Percentiles rank a stretch among this genome's conserved stretches.
Evolutionary conservation across 768 basidiomycete species (phyloP).

Genomic region (Pulveroboletus sp.): DNA sequence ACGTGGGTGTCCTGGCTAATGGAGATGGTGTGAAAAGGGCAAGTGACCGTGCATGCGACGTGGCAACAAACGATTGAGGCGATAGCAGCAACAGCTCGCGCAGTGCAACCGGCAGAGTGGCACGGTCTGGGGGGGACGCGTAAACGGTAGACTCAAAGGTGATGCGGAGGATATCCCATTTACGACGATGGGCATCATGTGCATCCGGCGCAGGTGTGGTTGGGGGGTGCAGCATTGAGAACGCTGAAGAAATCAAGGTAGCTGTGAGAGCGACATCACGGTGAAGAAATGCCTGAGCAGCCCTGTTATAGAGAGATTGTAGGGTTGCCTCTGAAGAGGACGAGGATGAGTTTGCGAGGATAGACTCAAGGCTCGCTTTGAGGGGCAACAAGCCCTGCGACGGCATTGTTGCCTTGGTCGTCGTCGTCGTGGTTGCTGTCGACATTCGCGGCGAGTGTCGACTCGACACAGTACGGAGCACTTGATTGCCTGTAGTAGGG

Average conservation of each 20-base stretch:
- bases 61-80: slow-evolving; percentile 51
- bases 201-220: slow-evolving; percentile 31
- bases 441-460: slow-evolving; percentile 34
- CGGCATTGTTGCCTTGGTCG: slow-evolving; percentile 21
- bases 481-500: slow-evolving; percentile 19
- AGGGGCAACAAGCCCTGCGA: slow-evolving; percentile 30
- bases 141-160: slow-evolving; percentile 77
- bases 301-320: slow-evolving; percentile 69
- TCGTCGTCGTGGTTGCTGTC: slow-evolving; percentile 45
- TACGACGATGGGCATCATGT: slow-evolving; percentile 53
- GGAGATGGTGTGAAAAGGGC: slow-evolving; percentile 58
- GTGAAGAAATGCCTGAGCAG: slow-evolving; percentile 73
- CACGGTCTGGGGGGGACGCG: slow-evolving; percentile 42
- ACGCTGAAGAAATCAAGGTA: slow-evolving; percentile 63
- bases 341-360: slow-evolving; percentile 7
- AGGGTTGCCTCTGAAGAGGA: slow-evolving; percentile 46
- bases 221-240: slow-evolving; percentile 51
- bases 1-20: slow-evolving; percentile 34
- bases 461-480: slow-evolving; percentile 3
- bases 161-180: slow-evolving; percentile 86
- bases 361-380: slow-evolving; percentile 26
- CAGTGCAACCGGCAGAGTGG: slow-evolving; percentile 45
- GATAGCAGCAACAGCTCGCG: slow-evolving; percentile 52
- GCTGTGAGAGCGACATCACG: slow-evolving; percentile 66
- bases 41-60: slow-evolving; percentile 61